Conservation (phyloP, 164 flowering plant genomes). For the Macadamia integrifolia region DNA sequence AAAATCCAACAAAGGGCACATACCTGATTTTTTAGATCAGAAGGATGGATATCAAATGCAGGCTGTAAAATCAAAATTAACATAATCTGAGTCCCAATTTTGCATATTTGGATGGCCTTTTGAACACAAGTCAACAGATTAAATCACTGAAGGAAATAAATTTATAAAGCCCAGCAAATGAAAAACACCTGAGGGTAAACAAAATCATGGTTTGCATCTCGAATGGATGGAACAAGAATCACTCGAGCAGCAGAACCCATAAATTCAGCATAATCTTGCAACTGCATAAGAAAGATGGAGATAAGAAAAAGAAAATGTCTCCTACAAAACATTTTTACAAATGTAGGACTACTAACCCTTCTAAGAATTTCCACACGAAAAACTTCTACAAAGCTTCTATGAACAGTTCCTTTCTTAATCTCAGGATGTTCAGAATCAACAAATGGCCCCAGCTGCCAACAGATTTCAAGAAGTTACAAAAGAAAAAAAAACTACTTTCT, state of each 20-base stretch:
- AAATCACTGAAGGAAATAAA: conserved; percentile 4
- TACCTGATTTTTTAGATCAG: conserved; percentile 68
- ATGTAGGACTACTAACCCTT: conserved; percentile 44
- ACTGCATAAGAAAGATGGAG: conserved; percentile 32
- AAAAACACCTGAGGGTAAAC: conserved; percentile 90
- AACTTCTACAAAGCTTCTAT: conserved; percentile 67
- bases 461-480: conserved; percentile 1
- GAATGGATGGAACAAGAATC: conserved; percentile 76
- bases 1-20: not conserved
- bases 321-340: not conserved
- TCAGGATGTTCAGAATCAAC: conserved; percentile 95
- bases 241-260: conserved; percentile 80
- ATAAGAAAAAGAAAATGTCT: conserved; percentile 1
- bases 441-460: conserved; percentile 88
- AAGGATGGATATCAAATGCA: conserved; percentile 45
- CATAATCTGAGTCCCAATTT: conserved; percentile 3
- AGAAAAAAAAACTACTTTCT: not conserved
- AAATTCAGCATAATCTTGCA: conserved; percentile 77
- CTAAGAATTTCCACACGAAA: conserved; percentile 62
- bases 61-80: conserved; percentile 52
- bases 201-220: conserved; percentile 91
- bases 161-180: not conserved
- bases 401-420: conserved; percentile 59
- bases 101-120: not conserved
- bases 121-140: conserved; percentile 1